Evolutionary conservation across 106 monocot species (phyloP), one percentile per base, ranked within the genome.

Genomic region (Dioscorea alata): DNA sequence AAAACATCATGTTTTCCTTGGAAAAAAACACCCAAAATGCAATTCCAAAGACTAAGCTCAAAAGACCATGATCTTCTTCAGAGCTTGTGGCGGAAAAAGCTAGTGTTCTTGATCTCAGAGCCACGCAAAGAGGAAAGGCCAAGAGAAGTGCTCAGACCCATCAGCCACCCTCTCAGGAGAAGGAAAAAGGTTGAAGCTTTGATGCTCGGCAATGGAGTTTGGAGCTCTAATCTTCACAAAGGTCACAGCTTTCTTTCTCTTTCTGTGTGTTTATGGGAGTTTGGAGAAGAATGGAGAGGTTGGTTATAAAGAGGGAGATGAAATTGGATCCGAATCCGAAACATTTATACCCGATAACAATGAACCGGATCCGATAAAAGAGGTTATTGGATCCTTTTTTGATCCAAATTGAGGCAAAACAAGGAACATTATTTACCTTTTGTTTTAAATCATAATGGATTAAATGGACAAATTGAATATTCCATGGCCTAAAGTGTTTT

Each of bases 31-130:
- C 28, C 28, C 33, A 57, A 60, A 60, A 35, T 61, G 31, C 32
- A 53, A 53, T 17, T 24, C 6, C 21, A 22, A 21, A 21, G 48
- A 74, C 60, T 35, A 23, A 72, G 34, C 1, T 16, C 21, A 4
- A 12, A 8, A 5, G 18, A 35, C 69, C 49, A 50, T 67, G 4
- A 10, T 59, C 69, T 67, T 10, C 42, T 42, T 42, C 42, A 78
- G 25, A 72, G 65, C 77, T 85, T 85, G 65, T 89, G 89, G 57
- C 82, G 79, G 68, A 85, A 89, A 74, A 85, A 85, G 80, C 90
- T 90, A 53, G 90, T 90, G 80, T 68, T 76, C 90, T 80, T 78
- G 65, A 75, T 57, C 23, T 83, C 69, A 49, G 83, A 75, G 50
- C 67, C 80, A 57, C 78, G 80, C 21, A 64, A 74, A 14, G 80